Percentiles rank a stretch among this genome's conserved stretches.
phyloP scores from a whole-genome alignment of 202 grass and related monocot species.

The Bolboschoenoplectus hybrid region DNA sequence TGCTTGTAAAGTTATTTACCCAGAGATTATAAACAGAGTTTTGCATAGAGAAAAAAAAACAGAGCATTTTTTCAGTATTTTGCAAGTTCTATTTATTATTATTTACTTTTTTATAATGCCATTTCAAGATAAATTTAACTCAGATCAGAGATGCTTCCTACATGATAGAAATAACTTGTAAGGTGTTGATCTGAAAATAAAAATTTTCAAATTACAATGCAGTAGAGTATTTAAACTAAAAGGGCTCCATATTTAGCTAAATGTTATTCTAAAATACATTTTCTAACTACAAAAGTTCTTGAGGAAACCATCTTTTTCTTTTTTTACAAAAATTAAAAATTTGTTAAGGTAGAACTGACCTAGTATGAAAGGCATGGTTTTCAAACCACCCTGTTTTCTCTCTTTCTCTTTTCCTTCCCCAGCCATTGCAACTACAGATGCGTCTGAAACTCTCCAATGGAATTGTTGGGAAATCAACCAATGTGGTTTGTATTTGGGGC shows the following conservation, averaged over 20 bases:
- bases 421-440: neutral
- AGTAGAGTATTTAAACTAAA: neutral
- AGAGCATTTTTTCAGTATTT: neutral
- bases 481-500: constrained; percentile 33
- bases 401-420: constrained; percentile 36
- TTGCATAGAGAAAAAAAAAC: neutral
- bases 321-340: neutral
- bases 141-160: neutral
- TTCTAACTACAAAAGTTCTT: neutral
- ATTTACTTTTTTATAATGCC: neutral
- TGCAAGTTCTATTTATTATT: neutral
- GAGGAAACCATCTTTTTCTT: neutral
- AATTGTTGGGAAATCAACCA: constrained; percentile 27
- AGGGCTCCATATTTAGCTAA: neutral
- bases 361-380: constrained; percentile 91
- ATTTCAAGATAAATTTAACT: neutral
- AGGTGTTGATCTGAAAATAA: neutral
- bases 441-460: constrained; percentile 34
- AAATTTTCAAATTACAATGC: neutral
- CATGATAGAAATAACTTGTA: neutral
- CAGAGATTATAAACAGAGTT: neutral
- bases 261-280: neutral
- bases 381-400: constrained; percentile 66
- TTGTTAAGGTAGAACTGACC: constrained; percentile 40
- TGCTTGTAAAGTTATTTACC: neutral